Evolutionary conservation across 768 basidiomycete genomes (phyloP), one percentile per base, ranked within the genome.

Genomic region (Suillus subalutaceus): DNA sequence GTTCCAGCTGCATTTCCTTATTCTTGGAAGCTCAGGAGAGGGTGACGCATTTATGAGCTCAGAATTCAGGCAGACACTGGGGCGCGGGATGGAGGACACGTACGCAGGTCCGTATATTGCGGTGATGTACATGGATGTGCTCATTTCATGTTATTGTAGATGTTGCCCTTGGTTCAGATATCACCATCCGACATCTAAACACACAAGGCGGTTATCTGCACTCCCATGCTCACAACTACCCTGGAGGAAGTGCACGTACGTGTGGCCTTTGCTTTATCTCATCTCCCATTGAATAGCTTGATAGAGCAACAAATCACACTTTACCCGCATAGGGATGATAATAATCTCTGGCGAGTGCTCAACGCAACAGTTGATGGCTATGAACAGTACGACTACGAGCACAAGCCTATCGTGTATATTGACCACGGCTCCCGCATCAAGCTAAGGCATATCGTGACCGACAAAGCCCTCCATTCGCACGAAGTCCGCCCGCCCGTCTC

Each of bases 41-140:
- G 97, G 97, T 0, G 97, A 99, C 75, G 96, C 96, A 1, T 99
- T 99, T 79, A 99, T 99, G 97, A 97, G 93, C 80, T 93, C 95
- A 3, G 96, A 96, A 75, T 99, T 99, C 81, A 96, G 98, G 79
- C 97, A 99, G 74, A 98, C 96, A 0, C 83, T 99, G 15, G 84
- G 89, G 18, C 89, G 89, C 53, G 87, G 90, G 8, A 98, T 99
- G 97, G 83, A 85, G 13, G 96, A 99, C 76, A 99, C 97, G 0
- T 96, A 83, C 76, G 94, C 96, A 35, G 92, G 93, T 93, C 65
- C 66, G 87, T 68, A n/a, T 26, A 16, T n/a, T 60, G 48, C n/a
- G 64, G 40, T 32, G 44, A 48, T 35, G 57, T 55, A 48, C 52
- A 8, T 40, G 26, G 55, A 57, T 9, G 30, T 59, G 44, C 64